A percentile compares a stretch with the other conserved stretches of the same genome.
Evolutionary conservation across 345 rosid species (phyloP).

Genomic region (Noccaea bulbosa): DNA sequence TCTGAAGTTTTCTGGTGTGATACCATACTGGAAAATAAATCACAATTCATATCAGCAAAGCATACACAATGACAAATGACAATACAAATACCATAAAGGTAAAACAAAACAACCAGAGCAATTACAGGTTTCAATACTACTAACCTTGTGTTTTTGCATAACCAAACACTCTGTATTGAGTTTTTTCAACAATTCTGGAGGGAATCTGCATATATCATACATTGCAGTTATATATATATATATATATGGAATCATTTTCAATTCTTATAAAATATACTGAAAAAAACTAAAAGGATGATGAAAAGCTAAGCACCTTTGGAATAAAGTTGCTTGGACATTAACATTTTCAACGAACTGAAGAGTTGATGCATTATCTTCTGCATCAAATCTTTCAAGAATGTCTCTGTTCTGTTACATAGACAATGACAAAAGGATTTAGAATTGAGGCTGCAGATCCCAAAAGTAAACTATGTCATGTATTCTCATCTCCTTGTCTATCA

Average conservation of each 20-base stretch:
- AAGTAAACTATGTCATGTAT: background rate
- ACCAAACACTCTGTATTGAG: slow-evolving; percentile 80
- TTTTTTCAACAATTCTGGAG: slow-evolving; percentile 66
- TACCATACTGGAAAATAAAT: slow-evolving; percentile 61
- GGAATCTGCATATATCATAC: slow-evolving; percentile 54
- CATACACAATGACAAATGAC: background rate
- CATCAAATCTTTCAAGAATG: slow-evolving; percentile 79
- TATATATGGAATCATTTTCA: background rate
- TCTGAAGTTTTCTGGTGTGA: slow-evolving; percentile 63
- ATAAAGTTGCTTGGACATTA: slow-evolving; percentile 70
- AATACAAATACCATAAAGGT: background rate
- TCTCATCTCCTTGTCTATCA: background rate
- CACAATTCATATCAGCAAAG: slow-evolving; percentile 12
- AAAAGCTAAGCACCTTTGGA: slow-evolving; percentile 66
- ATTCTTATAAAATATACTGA: background rate
- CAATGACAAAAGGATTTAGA: slow-evolving; percentile 11
- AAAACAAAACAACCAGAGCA: background rate
- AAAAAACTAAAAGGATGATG: background rate
- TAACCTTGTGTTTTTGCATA: slow-evolving; percentile 90
- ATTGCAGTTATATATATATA: background rate
- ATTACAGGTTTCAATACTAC: slow-evolving; percentile 10
- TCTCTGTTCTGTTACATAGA: slow-evolving; percentile 60
- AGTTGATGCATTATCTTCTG: slow-evolving; percentile 76
- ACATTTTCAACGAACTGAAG: slow-evolving; percentile 67
- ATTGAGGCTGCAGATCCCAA: slow-evolving; percentile 9